These are phyloP conservation scores for Penicillium sp. DNA, from an alignment of 2,329 filamentous ascomycete species.

Conservation along the genomic window DNA sequence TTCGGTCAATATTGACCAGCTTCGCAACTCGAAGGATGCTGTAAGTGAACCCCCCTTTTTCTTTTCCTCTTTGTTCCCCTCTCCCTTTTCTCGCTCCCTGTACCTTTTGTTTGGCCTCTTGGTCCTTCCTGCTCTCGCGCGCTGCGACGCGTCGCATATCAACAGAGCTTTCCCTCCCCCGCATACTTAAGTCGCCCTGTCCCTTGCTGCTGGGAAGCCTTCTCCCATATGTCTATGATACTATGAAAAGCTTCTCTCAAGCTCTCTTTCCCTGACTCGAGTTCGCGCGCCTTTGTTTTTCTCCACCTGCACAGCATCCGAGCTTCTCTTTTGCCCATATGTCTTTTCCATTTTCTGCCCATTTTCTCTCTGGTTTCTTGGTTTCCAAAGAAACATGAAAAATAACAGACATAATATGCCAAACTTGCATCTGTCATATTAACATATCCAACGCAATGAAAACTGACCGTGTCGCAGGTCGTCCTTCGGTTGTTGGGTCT, in stretches of 20 bases:
- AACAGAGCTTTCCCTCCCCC: conserved; percentile 15
- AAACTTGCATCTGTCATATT: neutral
- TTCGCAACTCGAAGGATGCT: conserved; percentile 77
- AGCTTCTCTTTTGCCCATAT: no score
- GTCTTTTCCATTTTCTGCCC: no score
- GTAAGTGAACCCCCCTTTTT: conserved; percentile 59
- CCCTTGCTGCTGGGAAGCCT: conserved; percentile 4
- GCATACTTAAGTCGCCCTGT: neutral
- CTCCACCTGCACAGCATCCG: neutral
- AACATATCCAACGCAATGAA: neutral
- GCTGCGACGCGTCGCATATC: conserved; percentile 26
- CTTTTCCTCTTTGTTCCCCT: conserved; percentile 13
- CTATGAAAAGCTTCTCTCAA: conserved; percentile 1
- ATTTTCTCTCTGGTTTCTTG: no score
- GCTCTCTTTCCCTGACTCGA: neutral
- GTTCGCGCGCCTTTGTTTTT: conserved; percentile 1
- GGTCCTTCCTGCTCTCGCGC: conserved; percentile 10
- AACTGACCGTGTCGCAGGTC: conserved; percentile 59
- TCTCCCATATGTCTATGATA: neutral
- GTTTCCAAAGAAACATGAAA: no score
- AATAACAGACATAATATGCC: neutral
- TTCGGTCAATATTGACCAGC: conserved; percentile 68
- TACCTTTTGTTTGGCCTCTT: conserved; percentile 4
- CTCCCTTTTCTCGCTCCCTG: conserved; percentile 8
- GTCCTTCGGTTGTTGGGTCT: conserved; percentile 78